phyloP scores from a whole-genome alignment of 2,329 filamentous ascomycete genomes.

The Chrysoporthe austroafricana region DNA sequence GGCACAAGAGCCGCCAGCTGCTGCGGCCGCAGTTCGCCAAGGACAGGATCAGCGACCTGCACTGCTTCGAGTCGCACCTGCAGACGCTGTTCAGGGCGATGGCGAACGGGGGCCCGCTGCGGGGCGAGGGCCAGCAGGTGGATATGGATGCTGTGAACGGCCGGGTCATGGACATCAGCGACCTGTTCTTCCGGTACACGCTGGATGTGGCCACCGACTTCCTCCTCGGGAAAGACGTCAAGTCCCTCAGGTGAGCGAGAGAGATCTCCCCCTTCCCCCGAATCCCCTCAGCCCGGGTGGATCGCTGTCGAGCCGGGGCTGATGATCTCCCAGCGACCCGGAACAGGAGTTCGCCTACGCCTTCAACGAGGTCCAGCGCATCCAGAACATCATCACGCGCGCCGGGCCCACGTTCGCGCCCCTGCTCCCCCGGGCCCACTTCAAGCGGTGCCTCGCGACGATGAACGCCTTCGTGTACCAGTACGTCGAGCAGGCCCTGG shows the following conservation, averaged over 20 bases:
- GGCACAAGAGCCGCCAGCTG: slow-evolving; percentile 81
- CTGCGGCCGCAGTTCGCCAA: slow-evolving; percentile 86
- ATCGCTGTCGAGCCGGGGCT: background rate
- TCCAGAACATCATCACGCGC: slow-evolving; percentile 70
- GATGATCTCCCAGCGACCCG: slow-evolving; percentile 48
- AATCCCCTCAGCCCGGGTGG: too few relatives aligned
- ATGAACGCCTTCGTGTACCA: slow-evolving; percentile 78
- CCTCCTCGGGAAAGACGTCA: slow-evolving; percentile 76
- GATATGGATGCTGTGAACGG: slow-evolving; percentile 65
- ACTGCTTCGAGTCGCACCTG: slow-evolving; percentile 80
- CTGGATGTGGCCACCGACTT: slow-evolving; percentile 88
- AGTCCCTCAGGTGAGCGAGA: slow-evolving; percentile 54
- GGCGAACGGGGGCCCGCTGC: slow-evolving; percentile 58
- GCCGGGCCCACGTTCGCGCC: slow-evolving; percentile 63
- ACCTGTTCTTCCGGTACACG: slow-evolving; percentile 83
- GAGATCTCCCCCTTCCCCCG: background rate
- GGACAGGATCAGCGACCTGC: slow-evolving; percentile 80
- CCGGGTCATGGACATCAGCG: slow-evolving; percentile 68
- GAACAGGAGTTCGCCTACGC: slow-evolving; percentile 75
- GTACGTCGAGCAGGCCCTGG: slow-evolving; percentile 76
- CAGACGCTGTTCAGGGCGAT: slow-evolving; percentile 73
- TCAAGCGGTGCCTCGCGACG: slow-evolving; percentile 65
- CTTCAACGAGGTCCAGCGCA: slow-evolving; percentile 77
- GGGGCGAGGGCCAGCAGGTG: slow-evolving; percentile 65
- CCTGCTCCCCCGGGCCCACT: slow-evolving; percentile 67